A percentile compares a stretch with the other conserved stretches of the same genome.
Conservation (phyloP, 148 eudicot species). For the Heliamphora exappendiculata region DNA sequence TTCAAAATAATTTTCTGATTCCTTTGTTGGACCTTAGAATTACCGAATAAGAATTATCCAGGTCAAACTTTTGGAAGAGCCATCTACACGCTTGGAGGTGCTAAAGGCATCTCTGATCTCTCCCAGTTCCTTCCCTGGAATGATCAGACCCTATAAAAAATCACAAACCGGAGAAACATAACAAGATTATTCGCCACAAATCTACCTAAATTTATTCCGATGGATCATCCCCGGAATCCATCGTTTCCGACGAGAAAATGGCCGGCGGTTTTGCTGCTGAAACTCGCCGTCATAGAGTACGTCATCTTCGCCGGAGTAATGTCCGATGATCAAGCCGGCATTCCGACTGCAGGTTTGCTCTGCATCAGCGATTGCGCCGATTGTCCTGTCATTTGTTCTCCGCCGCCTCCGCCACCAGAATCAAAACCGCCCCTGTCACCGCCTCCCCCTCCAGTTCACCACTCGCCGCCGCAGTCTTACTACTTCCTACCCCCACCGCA, state of each 20-base stretch:
- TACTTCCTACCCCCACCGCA: constrained; percentile 19
- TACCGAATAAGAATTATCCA: no score
- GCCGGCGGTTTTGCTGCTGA: constrained; percentile 5
- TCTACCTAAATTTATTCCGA: background rate
- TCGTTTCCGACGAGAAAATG: constrained; percentile 2
- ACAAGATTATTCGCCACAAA: background rate
- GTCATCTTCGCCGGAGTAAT: constrained; percentile 6
- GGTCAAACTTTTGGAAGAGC: constrained; percentile 6
- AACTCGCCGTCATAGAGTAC: background rate
- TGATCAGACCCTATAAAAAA: background rate
- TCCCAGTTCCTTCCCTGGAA: no score
- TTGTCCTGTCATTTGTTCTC: constrained; percentile 71
- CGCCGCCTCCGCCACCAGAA: constrained; percentile 49
- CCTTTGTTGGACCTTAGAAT: no score
- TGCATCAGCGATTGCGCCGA: constrained; percentile 76
- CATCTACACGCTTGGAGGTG: background rate
- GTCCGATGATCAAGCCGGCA: constrained; percentile 16
- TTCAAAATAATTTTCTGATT: no score
- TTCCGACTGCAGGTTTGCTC: constrained; percentile 32
- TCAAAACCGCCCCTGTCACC: constrained; percentile 11
- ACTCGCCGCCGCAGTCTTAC: constrained; percentile 14
- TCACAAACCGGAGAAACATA: background rate
- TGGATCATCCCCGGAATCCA: constrained; percentile 3
- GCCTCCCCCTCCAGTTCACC: constrained; percentile 14
- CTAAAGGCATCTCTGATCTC: background rate